Conservation (phyloP, 2,329 filamentous ascomycete species). For the Aphanocladium album region DNA sequence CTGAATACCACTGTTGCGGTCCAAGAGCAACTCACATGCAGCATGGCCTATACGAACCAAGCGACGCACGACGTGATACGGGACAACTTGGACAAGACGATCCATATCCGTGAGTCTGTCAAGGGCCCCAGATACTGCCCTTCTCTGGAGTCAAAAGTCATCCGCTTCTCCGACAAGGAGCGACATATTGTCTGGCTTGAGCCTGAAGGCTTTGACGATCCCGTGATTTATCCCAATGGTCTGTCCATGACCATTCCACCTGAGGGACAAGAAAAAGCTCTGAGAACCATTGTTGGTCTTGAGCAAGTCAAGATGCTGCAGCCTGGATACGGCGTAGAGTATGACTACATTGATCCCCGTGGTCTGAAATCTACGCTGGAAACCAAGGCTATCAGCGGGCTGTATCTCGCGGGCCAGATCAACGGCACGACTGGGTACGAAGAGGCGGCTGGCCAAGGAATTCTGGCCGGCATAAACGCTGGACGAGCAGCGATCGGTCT, state of each 20-base stretch:
- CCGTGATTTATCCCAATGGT: conserved; percentile 92
- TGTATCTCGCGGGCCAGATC: conserved; percentile 93
- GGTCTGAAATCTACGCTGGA: conserved; percentile 84
- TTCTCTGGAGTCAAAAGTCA: conserved; percentile 88
- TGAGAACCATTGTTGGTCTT: conserved; percentile 83
- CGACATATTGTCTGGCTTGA: conserved; percentile 94
- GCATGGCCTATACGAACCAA: conserved; percentile 81
- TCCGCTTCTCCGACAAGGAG: conserved; percentile 76
- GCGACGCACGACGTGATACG: conserved; percentile 78
- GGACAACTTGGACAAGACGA: conserved; percentile 87
- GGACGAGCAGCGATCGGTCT: conserved; percentile 70
- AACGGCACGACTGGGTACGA: conserved; percentile 98
- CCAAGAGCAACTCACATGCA: conserved; percentile 76
- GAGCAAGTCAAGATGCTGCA: conserved; percentile 90
- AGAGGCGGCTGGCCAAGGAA: conserved; percentile 89
- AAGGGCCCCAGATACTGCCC: conserved; percentile 94
- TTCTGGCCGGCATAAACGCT: conserved; percentile 90
- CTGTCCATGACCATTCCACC: conserved; percentile 94
- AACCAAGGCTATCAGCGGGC: conserved; percentile 82
- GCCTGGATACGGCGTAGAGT: conserved; percentile 94
- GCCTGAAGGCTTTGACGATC: conserved; percentile 86
- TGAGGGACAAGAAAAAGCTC: conserved; percentile 75
- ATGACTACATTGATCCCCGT: conserved; percentile 95
- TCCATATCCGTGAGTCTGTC: conserved; percentile 93
- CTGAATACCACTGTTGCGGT: conserved; percentile 75